Conservation (phyloP, 2,329 filamentous ascomycete species). For the Hirsutella rhossiliensis region DNA sequence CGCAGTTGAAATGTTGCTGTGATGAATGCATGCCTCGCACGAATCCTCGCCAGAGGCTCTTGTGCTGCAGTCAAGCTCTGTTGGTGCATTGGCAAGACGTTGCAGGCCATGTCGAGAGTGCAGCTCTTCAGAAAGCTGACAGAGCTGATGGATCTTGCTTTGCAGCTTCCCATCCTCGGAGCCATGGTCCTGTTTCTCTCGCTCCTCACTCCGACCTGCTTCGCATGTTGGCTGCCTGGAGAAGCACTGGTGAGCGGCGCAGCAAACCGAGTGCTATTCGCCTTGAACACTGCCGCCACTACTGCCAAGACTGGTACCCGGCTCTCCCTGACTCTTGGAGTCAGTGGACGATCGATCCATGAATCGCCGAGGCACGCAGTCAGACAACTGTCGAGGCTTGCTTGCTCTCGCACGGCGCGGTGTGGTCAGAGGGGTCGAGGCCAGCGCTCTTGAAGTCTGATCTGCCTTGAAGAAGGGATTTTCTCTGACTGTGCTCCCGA, state of each 20-base stretch:
- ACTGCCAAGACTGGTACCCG: conserved; percentile 16
- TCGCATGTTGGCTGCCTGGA: conserved; percentile 1
- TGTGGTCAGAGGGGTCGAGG: conserved; percentile 10
- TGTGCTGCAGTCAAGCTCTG: neutral
- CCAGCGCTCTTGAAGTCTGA: conserved; percentile 8
- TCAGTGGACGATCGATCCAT: conserved; percentile 4
- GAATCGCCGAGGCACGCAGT: conserved; percentile 16
- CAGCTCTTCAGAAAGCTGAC: conserved; percentile 21
- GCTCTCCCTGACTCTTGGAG: conserved; percentile 7
- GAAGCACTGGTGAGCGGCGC: conserved; percentile 8
- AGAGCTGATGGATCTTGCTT: conserved; percentile 15
- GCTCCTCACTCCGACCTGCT: neutral
- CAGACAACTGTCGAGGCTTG: conserved; percentile 12
- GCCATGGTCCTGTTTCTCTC: conserved; percentile 1
- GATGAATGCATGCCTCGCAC: neutral
- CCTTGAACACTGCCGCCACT: conserved; percentile 13
- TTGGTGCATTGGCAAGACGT: conserved; percentile 14
- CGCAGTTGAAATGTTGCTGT: neutral
- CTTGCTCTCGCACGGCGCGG: conserved; percentile 8
- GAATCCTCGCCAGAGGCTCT: conserved; percentile 4
- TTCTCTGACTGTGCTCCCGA: conserved; percentile 10
- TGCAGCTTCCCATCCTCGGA: conserved; percentile 8
- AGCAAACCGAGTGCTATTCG: conserved; percentile 20
- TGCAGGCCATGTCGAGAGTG: conserved; percentile 21
- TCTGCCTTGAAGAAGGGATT: conserved; percentile 22